Conservation (phyloP, 441 rosid genomes). For the Corymbia calophylla region DNA sequence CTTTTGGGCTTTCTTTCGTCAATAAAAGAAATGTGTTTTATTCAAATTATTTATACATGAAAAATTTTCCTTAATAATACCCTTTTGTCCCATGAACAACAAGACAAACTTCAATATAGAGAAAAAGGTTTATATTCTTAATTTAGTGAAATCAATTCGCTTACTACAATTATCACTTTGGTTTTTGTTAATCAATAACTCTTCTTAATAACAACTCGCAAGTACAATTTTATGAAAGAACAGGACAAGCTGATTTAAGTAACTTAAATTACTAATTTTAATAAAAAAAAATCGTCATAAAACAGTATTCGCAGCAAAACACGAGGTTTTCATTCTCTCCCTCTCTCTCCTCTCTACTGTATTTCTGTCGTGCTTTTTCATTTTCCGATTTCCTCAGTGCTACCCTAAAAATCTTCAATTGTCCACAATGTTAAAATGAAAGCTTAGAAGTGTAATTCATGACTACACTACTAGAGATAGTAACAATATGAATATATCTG, state of each 20-base stretch:
- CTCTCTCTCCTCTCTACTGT: neutral
- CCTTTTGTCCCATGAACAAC: neutral
- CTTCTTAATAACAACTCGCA: neutral
- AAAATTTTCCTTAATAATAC: neutral
- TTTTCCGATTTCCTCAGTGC: neutral
- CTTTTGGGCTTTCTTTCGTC: neutral
- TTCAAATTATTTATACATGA: neutral
- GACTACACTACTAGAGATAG: neutral
- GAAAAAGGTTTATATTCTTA: neutral
- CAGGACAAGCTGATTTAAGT: neutral
- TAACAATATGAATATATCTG: neutral
- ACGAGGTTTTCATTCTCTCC: neutral
- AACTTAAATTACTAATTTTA: neutral
- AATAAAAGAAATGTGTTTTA: neutral
- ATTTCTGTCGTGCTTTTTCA: neutral
- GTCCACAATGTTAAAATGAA: neutral
- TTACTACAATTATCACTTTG: neutral
- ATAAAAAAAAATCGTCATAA: neutral
- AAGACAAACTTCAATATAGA: neutral
- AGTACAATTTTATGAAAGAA: neutral
- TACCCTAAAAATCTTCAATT: neutral
- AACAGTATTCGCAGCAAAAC: neutral
- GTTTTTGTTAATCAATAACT: neutral
- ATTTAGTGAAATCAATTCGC: neutral
- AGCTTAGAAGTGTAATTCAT: neutral